Percentiles rank a stretch among this genome's conserved stretches.
phyloP scores from a whole-genome alignment of 257 asterid genomes.

The Nicotiana attenuata region DNA sequence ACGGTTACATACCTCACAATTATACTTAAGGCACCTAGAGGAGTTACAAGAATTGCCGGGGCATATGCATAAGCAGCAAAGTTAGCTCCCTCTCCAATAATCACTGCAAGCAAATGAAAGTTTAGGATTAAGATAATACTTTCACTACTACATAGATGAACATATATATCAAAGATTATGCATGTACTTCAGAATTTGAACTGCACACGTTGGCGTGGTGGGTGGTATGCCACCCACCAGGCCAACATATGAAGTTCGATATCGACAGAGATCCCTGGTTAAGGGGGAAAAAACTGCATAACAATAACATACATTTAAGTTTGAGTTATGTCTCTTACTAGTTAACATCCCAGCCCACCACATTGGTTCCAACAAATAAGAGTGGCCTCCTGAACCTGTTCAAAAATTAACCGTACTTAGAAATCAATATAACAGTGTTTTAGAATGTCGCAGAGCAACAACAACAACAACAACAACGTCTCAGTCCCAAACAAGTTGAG shows the following conservation, averaged over 20 bases:
- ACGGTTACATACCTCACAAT: not conserved
- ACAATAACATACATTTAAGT: slow-evolving; percentile 2
- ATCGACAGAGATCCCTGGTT: not conserved
- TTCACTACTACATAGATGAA: too few species aligned
- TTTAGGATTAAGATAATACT: not conserved
- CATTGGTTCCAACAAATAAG: slow-evolving; percentile 75
- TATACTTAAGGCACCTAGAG: slow-evolving; percentile 46
- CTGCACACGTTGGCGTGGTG: too few species aligned
- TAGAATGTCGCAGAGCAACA: not conserved
- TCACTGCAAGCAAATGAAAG: slow-evolving; percentile 36
- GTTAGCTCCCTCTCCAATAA: slow-evolving; percentile 52
- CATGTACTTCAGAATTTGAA: too few species aligned
- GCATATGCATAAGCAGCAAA: slow-evolving; percentile 78
- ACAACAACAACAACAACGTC: too few species aligned
- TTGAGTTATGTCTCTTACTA: slow-evolving; percentile 42
- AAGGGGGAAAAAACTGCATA: not conserved
- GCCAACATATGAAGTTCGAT: too few species aligned
- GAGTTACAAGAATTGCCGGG: slow-evolving; percentile 71
- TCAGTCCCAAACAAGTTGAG: too few species aligned
- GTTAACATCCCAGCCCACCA: slow-evolving; percentile 96
- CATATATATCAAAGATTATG: too few species aligned
- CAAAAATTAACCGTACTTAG: not conserved
- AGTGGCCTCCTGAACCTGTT: slow-evolving; percentile 80
- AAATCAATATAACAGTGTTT: not conserved
- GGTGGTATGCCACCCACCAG: too few species aligned